Evolutionary conservation across 192 early-diverging fungal genomes (phyloP).

Genomic region (Entomortierella lignicola): DNA sequence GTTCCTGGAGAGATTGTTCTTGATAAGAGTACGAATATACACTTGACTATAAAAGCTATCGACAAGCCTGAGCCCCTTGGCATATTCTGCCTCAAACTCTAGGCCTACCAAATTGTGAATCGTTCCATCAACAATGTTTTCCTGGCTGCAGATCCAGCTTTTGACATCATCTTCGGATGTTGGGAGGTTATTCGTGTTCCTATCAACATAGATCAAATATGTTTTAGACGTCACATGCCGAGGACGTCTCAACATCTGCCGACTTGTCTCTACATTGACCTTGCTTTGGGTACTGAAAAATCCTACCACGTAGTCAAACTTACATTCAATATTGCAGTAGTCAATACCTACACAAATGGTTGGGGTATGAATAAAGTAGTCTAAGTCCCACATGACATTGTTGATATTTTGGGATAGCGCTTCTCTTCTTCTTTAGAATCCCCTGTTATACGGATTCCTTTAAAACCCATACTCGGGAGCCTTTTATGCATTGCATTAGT

Average conservation of each 20-base stretch:
- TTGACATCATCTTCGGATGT: background rate
- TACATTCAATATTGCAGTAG: constrained; percentile 3
- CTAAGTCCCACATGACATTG: background rate
- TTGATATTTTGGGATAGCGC: constrained; percentile 3
- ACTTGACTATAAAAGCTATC: constrained; percentile 1
- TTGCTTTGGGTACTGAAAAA: constrained; percentile 15
- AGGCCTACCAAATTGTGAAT: background rate
- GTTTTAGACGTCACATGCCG: constrained; percentile 12
- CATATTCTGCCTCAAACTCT: background rate
- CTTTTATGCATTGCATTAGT: background rate
- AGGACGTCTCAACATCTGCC: constrained; percentile 23
- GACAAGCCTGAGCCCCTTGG: background rate
- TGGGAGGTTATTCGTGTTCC: background rate
- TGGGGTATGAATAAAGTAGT: constrained; percentile 25
- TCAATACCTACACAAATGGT: constrained; percentile 19
- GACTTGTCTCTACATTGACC: constrained; percentile 12
- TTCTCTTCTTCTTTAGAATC: background rate
- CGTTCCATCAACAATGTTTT: background rate
- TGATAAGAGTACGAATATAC: background rate
- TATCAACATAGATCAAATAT: constrained; percentile 2
- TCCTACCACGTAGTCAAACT: constrained; percentile 13
- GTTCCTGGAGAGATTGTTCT: background rate
- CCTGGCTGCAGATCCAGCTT: background rate
- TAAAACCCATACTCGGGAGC: background rate
- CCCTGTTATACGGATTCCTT: constrained; percentile 9